These are phyloP conservation scores for Thalassiosira delicatula DNA, from an alignment of 352 stramenopile species.

Conservation along the genomic window DNA sequence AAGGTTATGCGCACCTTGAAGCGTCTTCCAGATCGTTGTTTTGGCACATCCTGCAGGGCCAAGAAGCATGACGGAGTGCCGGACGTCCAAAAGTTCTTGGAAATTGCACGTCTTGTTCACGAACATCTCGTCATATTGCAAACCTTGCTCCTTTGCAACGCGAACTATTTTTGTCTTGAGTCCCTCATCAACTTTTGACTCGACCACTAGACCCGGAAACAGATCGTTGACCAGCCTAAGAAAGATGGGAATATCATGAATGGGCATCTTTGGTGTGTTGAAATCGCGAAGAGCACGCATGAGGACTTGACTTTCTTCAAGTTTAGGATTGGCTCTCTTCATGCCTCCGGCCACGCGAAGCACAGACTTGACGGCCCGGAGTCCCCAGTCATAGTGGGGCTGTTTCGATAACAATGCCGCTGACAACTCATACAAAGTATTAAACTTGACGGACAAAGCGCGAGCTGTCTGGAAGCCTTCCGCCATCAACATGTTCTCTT, in stretches of 20 bases:
- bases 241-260: slow-evolving; percentile 92
- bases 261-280: slow-evolving; percentile 93
- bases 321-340: slow-evolving; percentile 90
- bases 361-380: slow-evolving; percentile 98
- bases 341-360: slow-evolving; percentile 97
- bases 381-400: slow-evolving; percentile 99
- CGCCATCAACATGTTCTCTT: slow-evolving; percentile 99
- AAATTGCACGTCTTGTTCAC: slow-evolving; percentile 95
- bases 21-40: slow-evolving; percentile 94
- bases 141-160: slow-evolving; percentile 89
- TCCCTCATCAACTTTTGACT: slow-evolving; percentile 92
- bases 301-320: slow-evolving; percentile 91
- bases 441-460: slow-evolving; percentile 94
- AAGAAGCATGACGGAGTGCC: slow-evolving; percentile 96
- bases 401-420: slow-evolving; percentile 98
- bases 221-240: slow-evolving; percentile 92
- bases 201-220: slow-evolving; percentile 93
- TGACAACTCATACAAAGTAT: slow-evolving; percentile 98
- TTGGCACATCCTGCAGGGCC: slow-evolving; percentile 93
- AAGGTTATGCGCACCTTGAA: slow-evolving; percentile 88
- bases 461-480: slow-evolving; percentile 99
- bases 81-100: slow-evolving; percentile 92
- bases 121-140: slow-evolving; percentile 94
- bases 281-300: slow-evolving; percentile 96
- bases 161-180: slow-evolving; percentile 91